Base-by-base conservation (phyloP, 108 stramenopile genomes). In the Bacterosira constricta region DNA sequence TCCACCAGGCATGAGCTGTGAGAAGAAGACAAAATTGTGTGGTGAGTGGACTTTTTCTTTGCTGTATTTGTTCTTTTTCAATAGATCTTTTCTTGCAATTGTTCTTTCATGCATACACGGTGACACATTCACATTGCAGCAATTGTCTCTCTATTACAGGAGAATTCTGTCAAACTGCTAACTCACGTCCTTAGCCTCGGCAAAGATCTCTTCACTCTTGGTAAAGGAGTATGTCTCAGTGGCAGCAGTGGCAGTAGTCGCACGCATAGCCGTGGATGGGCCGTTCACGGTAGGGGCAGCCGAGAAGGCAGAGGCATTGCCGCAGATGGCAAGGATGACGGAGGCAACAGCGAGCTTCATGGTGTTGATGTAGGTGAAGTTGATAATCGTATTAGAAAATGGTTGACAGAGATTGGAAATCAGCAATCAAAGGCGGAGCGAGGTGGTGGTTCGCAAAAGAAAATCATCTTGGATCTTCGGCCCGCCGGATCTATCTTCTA, bases 1-100 rank as follows among this genome's bases (percentile, higher is more conserved):
- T 77, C 98, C 98, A 74, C 98, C 98, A 18, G 98, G 98, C 98
- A 99, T 99, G 62, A 99, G 83, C 93, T 94, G 69, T 42, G 18
- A 44, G 65, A 15, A 60, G 10, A 27, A 49, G 49, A 45, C 12
- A 29, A 75, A 45, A 46, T 49, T 35, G 34, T 7, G 64, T 41
- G 1, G 23, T 5, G 15, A 13, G 23, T 38, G n/a, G 39, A 34
- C 17, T 5, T 34, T 13, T 49, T 49, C 4, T n/a, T 49, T 49
- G 23, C 13, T 26, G 20, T 46, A n/a, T 47, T 47, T 6, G 18
- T 45, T 8, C 15, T 6, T 45, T 3, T 6, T 73, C 54, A 15
- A 36, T 37, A 32, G 52, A 29, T 73, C 26, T 63, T 57, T 25
- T 10, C 42, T 56, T 49, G 1, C 47, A 49, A 26, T 49, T 49